Base-by-base conservation (phyloP, 768 basidiomycete genomes). In the Crepidotus variabilis region DNA sequence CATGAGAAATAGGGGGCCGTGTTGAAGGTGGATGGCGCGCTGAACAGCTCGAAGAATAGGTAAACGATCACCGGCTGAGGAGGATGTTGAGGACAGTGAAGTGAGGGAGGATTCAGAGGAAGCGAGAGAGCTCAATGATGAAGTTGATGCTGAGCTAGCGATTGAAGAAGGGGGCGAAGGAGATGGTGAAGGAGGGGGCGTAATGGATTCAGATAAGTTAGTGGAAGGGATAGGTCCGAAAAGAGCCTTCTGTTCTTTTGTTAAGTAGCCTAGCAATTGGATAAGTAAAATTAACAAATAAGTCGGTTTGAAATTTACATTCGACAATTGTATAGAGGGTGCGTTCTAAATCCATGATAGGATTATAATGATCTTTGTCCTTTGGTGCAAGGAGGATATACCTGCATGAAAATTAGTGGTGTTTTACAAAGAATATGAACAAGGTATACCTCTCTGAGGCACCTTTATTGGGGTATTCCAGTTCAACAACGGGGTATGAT, bases 281-380 rank as follows among this genome's bases (percentile, higher is more conserved):
- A 57, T 67, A 11, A 55, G 21, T 20, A 48, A 18, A 5, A 16
- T 55, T 54, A 57, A 21, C 20, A 52, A 34, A 39, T 47, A 20
- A 35, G 14, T 21, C 23, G 35, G 14, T 32, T 33, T 39, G 23
- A 32, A n/a, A 66, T 82, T 32, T 56, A 88, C 89, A 80, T 71
- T 89, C 81, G 57, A 92, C 71, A 47, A 93, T 91, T 50, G 84
- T 84, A 67, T 85, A 78, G 24, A 94, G 70, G 10, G 86, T 80
- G 57, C 79, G 77, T 72, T 90, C 87, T 33, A 94, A 74, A 65
- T 88, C 88, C 77, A 87, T 80, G 55, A 94, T 86, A 13, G 92
- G 92, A 66, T 90, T 88, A 70, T 92, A 94, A 61, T 92, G 89
- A 62, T 94, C 90, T 61, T 84, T 84, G 75, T 94, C 91, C 64